Base-by-base conservation (phyloP, 768 basidiomycete genomes). In the Kwoniella bestiolae region DNA sequence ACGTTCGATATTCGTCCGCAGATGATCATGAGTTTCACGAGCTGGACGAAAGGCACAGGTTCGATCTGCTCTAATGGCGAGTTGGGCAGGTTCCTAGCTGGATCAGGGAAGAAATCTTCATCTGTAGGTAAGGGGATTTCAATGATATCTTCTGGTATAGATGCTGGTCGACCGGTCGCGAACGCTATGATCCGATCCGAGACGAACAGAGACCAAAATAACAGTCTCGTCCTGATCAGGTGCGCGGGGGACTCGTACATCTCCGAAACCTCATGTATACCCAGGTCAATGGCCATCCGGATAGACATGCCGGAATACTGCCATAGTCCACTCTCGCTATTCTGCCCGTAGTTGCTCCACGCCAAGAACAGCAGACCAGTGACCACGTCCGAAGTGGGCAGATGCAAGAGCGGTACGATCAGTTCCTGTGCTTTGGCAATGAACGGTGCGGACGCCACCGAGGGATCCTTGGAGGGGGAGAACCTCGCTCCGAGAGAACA, bases 341-440 rank as follows among this genome's bases (percentile, higher is more conserved):
- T 74, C 50, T 79, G 76, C 0, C 79, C 79, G 60, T 67, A 79
- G 38, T 75, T 72, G 9, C 69, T 71, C 78, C 78, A 79, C 25
- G 79, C 67, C 21, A 80, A 72, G 14, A 78, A 52, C 0, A 80
- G 53, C 9, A 80, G 60, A 28, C 71, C 75, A 0, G 77, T 78
- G 8, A 72, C 73, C 2, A 71, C 75, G 56, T 80, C 79, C 35
- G 69, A 69, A 1, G 76, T 73, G 0, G 79, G 79, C 11, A 80
- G 67, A 34, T 78, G 77, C n/a, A 79, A 31, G 0, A 76, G 60
- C 5, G 79, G 79, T 11, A 79, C 69, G 28, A 76, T 58, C 4
- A 79, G 60, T 41, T 78, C 73, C 50, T 76, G 73, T 3, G 79
- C 79, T 62, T 79, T 79, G n/a, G 78, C 74, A 47, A 78, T 73